Percentiles rank a stretch among this genome's conserved stretches.
These are phyloP conservation scores for Echinochloa phyllopogon DNA, from an alignment of 176 grass and related monocot genomes.

Conservation along the genomic window DNA sequence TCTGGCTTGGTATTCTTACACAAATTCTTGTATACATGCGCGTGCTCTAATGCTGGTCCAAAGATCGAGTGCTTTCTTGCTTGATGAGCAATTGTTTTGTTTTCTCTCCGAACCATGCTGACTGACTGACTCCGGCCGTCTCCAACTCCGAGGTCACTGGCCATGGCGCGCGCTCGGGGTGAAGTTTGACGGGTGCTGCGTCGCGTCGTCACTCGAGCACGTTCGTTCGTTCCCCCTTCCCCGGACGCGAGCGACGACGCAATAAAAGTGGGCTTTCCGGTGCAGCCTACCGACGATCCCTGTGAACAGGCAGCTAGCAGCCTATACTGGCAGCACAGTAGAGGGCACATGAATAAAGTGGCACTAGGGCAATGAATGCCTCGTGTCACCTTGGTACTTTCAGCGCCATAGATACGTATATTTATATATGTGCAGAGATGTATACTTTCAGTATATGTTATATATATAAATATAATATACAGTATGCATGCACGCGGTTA, in stretches of 20 bases:
- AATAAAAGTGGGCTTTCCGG: conserved; percentile 40
- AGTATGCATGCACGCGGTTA: background rate
- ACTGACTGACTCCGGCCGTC: background rate
- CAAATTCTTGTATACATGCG: too few species aligned
- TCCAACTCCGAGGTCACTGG: background rate
- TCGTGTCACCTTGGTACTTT: conserved; percentile 49
- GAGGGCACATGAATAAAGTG: conserved; percentile 44
- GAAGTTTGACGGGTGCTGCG: background rate
- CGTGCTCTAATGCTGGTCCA: too few species aligned
- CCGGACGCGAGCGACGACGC: conserved; percentile 31
- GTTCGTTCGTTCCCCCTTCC: background rate
- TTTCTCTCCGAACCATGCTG: background rate
- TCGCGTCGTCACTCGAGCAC: conserved; percentile 3
- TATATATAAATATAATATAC: background rate
- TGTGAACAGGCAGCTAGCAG: conserved; percentile 31
- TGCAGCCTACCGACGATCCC: conserved; percentile 33
- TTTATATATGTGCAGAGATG: background rate
- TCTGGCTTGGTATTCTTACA: background rate
- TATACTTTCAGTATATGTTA: too few species aligned
- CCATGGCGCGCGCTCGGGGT: background rate
- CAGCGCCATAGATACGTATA: conserved; percentile 13
- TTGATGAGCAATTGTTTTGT: too few species aligned
- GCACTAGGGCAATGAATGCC: conserved; percentile 31
- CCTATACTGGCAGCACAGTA: background rate
- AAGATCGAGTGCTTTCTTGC: too few species aligned